These are phyloP conservation scores for Intubia oerlemansii DNA, from an alignment of 2,329 filamentous ascomycete species.

Conservation along the genomic window DNA sequence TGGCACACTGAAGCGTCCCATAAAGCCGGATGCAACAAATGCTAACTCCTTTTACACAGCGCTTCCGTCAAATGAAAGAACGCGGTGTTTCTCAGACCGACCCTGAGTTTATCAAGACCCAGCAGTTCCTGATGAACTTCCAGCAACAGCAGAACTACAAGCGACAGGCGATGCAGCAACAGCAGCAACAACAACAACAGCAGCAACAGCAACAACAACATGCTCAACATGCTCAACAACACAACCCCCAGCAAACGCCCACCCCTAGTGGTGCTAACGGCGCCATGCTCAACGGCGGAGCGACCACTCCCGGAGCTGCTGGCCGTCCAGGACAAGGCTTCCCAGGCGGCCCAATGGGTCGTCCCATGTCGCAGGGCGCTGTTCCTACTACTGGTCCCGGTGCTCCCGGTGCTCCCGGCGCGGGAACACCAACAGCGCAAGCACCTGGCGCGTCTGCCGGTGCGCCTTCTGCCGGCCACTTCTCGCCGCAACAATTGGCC, in stretches of 20 bases:
- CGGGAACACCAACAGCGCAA: too few relatives aligned
- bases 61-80: conserved; percentile 75
- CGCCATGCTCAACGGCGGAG: conserved; percentile 1
- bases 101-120: conserved; percentile 70
- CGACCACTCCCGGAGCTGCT: not conserved
- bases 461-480: conserved; percentile 29
- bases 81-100: conserved; percentile 62
- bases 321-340: conserved; percentile 15
- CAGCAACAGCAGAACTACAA: conserved; percentile 15
- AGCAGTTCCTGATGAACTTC: conserved; percentile 52
- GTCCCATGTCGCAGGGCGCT: conserved; percentile 1
- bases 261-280: too few relatives aligned
- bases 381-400: not conserved
- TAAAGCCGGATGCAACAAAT: too few relatives aligned
- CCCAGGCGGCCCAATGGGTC: conserved; percentile 6
- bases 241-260: too few relatives aligned
- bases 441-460: conserved; percentile 8
- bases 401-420: conserved; percentile 4
- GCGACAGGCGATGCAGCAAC: conserved; percentile 18
- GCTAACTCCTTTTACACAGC: conserved; percentile 42
- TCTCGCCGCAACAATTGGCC: conserved; percentile 58
- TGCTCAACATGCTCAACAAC: too few relatives aligned
- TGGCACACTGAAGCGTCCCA: too few relatives aligned
- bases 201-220: conserved; percentile 5
- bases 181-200: conserved; percentile 13